These are phyloP conservation scores for Hanseniaspora valbyensis DNA, from an alignment of 805 yeast species.

Conservation along the genomic window DNA sequence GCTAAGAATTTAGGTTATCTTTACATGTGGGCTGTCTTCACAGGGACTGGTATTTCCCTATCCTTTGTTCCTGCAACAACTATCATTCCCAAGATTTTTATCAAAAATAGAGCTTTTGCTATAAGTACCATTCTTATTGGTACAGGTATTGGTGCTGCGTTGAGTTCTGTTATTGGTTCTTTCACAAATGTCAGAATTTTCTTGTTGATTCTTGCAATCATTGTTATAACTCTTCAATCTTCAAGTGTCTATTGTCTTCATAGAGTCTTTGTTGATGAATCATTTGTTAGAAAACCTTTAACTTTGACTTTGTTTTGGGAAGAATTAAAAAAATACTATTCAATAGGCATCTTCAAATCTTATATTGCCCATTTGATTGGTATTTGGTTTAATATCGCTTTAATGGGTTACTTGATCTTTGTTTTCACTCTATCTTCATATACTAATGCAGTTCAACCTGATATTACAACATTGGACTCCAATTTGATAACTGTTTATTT, in stretches of 20 bases:
- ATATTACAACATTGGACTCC: conserved; percentile 35
- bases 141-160: conserved; percentile 44
- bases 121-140: conserved; percentile 42
- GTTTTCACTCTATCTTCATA: conserved; percentile 39
- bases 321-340: conserved; percentile 30
- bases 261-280: not conserved
- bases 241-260: not conserved
- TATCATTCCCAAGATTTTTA: conserved; percentile 60
- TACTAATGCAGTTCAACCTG: conserved; percentile 34
- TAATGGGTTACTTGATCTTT: conserved; percentile 35
- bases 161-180: conserved; percentile 15
- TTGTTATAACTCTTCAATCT: not conserved
- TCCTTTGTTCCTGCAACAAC: conserved; percentile 49
- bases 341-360: conserved; percentile 25
- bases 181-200: conserved; percentile 1
- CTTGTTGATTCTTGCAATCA: conserved; percentile 1
- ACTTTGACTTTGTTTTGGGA: conserved; percentile 18
- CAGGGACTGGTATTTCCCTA: conserved; percentile 42
- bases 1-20: conserved; percentile 53
- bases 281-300: conserved; percentile 19
- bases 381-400: conserved; percentile 31
- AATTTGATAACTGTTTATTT: conserved; percentile 37
- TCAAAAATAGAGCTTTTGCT: conserved; percentile 47
- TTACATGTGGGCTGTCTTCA: conserved; percentile 58
- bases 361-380: conserved; percentile 30